Evolutionary conservation across 768 basidiomycete genomes (phyloP), one percentile per base, ranked within the genome.

Genomic region (Serendipita sp.): DNA sequence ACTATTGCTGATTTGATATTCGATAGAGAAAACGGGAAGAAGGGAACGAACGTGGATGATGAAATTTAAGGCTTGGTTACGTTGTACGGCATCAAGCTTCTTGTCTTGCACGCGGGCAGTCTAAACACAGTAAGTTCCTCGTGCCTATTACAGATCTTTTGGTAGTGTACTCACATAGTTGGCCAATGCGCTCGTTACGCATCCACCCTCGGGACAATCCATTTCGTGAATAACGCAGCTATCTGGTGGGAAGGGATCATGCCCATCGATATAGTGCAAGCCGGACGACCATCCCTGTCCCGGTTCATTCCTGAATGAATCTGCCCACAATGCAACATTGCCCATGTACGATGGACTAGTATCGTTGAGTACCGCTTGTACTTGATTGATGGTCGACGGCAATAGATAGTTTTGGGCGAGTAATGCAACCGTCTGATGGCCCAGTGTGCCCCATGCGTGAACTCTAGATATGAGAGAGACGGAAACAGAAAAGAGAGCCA

Each of bases 211-310:
- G 1, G 55, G 55, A 36, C 55, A 60, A 33, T 60, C 55, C 55
- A 60, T 60, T 18, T 60, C 55, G 33, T 60, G 55, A 37, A 60
- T 60, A 2, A 37, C 55, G 34, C 55, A 60, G 36, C 55, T 60
- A 8, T 60, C 55, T 23, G 55, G 55, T 37, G 55, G 55, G 23
- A 34, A 34, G 4, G 27, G 27, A 60, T 60, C 55, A n/a, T 29
- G 11, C 4, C 5, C 27, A 18, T 60, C 3, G 16, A 60, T 37
- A 34, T 60, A 60, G 18, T 60, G 55, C 36, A 60, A 37, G 4
- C n/a, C 5, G 1, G 55, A 10, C 8, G 55, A 60, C 55, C 55
- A 60, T 31, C 55, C 55, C 34, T 60, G 16, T 8, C 36, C 36
- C 16, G 55, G 55, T 60, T 60, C 4, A 4, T 4, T 5, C 36